These are phyloP conservation scores for Aspergillus vadensis DNA, from an alignment of 2,329 filamentous ascomycete species.

Conservation along the genomic window DNA sequence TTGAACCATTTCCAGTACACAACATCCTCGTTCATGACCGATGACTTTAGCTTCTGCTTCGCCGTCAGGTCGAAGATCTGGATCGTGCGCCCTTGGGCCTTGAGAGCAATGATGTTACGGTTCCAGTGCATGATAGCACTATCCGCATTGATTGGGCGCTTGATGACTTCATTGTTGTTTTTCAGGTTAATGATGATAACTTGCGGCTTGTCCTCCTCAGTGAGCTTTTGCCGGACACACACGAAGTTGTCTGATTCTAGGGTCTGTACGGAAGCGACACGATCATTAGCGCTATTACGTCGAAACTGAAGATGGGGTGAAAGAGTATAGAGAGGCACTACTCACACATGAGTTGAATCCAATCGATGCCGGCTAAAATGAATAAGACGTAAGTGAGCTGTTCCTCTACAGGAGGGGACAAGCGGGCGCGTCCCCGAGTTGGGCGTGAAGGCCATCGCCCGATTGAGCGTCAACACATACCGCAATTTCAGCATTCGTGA, in stretches of 20 bases:
- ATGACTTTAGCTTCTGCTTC: constrained; percentile 95
- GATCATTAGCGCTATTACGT: constrained; percentile 20
- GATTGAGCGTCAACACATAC: constrained; percentile 45
- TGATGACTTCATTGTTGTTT: constrained; percentile 93
- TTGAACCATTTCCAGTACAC: constrained; percentile 99
- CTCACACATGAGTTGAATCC: constrained; percentile 85
- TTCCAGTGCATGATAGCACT: constrained; percentile 99
- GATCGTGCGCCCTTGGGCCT: constrained; percentile 88
- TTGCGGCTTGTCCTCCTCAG: constrained; percentile 79
- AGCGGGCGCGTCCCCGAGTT: constrained; percentile 15
- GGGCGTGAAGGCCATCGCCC: constrained; percentile 12
- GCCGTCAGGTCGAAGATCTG: constrained; percentile 95
- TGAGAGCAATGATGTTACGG: constrained; percentile 93
- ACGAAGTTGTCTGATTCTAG: constrained; percentile 97
- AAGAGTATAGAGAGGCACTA: constrained; percentile 23
- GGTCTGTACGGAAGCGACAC: constrained; percentile 61
- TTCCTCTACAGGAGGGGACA: not conserved
- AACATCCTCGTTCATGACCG: constrained; percentile 95
- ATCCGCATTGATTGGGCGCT: constrained; percentile 95
- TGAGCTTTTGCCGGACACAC: constrained; percentile 93
- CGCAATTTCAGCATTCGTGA: constrained; percentile 56
- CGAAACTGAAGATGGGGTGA: not conserved
- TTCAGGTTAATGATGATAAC: constrained; percentile 98
- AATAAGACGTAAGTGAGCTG: constrained; percentile 28
- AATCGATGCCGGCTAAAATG: constrained; percentile 66